phyloP scores from a whole-genome alignment of 176 grass and related monocot genomes.

The Hyparrhenia diplandra region DNA sequence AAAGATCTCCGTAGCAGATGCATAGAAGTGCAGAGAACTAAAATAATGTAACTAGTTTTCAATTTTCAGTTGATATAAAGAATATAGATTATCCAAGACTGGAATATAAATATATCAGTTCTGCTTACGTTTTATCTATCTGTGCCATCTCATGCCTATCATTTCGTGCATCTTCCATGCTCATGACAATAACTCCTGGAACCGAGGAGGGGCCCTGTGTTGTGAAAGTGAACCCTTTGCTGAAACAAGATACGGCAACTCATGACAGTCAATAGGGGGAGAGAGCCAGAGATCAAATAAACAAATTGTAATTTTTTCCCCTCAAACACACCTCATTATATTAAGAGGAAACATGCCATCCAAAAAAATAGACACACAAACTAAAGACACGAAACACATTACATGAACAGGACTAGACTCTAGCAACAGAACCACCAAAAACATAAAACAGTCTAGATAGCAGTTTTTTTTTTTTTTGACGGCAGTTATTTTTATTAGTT shows the following conservation, averaged over 20 bases:
- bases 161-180: slow-evolving; percentile 70
- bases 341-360: not conserved
- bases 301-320: not conserved
- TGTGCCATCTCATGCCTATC: slow-evolving; percentile 44
- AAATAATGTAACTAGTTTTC: not conserved
- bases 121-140: slow-evolving; percentile 60
- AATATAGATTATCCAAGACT: not conserved
- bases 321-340: not conserved
- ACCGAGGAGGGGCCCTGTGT: slow-evolving; percentile 61
- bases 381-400: not conserved
- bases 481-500: not conserved
- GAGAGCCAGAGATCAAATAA: not conserved
- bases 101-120: not conserved
- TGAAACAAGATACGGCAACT: slow-evolving; percentile 34
- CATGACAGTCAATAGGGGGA: not conserved
- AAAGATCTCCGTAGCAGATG: not conserved
- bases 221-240: slow-evolving; percentile 80
- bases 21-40: not conserved
- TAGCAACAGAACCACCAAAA: not conserved
- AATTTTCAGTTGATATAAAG: not conserved
- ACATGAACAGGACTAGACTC: too few relatives aligned
- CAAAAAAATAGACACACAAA: not conserved
- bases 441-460: not conserved
- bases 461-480: not conserved
- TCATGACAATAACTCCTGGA: slow-evolving; percentile 72